Percentiles rank a stretch among this genome's conserved stretches.
These are phyloP conservation scores for Podila epicladia DNA, from an alignment of 192 early-diverging fungal species.

Conservation along the genomic window DNA sequence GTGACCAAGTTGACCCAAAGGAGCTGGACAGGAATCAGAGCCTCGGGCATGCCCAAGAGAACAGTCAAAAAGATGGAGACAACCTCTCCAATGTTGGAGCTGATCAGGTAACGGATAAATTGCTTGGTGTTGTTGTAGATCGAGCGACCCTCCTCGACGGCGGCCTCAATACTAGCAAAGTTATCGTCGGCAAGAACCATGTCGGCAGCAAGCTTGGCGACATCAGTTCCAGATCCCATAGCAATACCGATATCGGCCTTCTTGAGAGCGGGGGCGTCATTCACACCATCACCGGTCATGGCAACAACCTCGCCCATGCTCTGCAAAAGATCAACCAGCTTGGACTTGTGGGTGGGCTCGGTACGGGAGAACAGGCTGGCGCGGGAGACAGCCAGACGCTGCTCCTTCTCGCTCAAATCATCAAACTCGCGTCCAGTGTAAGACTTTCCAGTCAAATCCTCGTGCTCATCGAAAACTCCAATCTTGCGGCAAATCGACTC, in stretches of 20 bases:
- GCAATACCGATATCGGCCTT: conserved; percentile 99
- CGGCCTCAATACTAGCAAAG: conserved; percentile 97
- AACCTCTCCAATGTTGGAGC: conserved; percentile 99
- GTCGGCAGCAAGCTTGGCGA: conserved; percentile 97
- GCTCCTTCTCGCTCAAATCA: conserved; percentile 77
- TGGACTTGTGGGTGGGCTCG: conserved; percentile 95
- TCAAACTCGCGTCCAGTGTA: conserved; percentile 98
- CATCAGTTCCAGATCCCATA: conserved; percentile 98
- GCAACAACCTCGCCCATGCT: conserved; percentile 84
- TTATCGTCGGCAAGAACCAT: conserved; percentile 99
- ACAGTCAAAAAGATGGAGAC: conserved; percentile 98
- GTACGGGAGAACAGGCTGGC: conserved; percentile 94
- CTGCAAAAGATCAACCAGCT: conserved; percentile 93
- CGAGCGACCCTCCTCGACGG: conserved; percentile 96
- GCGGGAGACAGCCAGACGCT: conserved; percentile 72
- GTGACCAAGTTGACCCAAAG: conserved; percentile 99
- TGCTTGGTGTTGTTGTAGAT: conserved; percentile 99
- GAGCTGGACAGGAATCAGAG: conserved; percentile 96
- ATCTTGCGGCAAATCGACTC: conserved; percentile 96
- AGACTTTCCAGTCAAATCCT: conserved; percentile 70
- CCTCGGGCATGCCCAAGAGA: conserved; percentile 96
- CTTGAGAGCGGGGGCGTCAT: conserved; percentile 97
- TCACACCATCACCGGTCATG: conserved; percentile 99
- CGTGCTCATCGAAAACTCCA: conserved; percentile 84
- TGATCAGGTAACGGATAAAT: conserved; percentile 98